A percentile compares a stretch with the other conserved stretches of the same genome.
Conservation (phyloP, 176 grass and related monocot genomes). For the Chloris gayana region DNA sequence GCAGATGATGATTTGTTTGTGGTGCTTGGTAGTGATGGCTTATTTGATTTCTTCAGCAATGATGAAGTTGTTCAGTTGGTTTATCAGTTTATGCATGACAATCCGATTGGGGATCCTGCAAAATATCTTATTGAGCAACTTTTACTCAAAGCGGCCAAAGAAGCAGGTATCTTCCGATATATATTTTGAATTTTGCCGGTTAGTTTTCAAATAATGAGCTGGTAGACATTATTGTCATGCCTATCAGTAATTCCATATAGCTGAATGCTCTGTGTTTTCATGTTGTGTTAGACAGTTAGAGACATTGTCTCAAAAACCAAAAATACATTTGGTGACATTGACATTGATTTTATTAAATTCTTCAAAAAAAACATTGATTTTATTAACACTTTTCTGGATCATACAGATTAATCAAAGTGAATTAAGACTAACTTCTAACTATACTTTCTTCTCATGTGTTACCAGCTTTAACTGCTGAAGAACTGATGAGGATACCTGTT, state of each 20-base stretch:
- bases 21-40: conserved; percentile 92
- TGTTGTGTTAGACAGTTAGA: conserved; percentile 3
- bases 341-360: neutral
- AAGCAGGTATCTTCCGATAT: conserved; percentile 78
- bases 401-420: neutral
- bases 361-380: no score
- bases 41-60: conserved; percentile 95
- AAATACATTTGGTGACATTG: no score
- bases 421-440: conserved; percentile 9
- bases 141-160: conserved; percentile 76
- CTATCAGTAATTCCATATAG: conserved; percentile 3
- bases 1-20: conserved; percentile 82
- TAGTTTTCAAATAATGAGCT: neutral
- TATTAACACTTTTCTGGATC: neutral
- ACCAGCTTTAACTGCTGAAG: conserved; percentile 75
- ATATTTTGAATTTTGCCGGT: conserved; percentile 6
- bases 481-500: conserved; percentile 78
- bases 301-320: no score
- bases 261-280: neutral
- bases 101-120: conserved; percentile 81
- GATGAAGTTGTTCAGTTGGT: conserved; percentile 85
- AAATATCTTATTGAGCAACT: conserved; percentile 90
- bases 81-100: conserved; percentile 81
- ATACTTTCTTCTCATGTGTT: conserved; percentile 17
- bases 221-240: neutral